Percentiles rank a stretch among this genome's conserved stretches.
phyloP scores from a whole-genome alignment of 1,139 yeast species.

The Wickerhamiella pararugosa region DNA sequence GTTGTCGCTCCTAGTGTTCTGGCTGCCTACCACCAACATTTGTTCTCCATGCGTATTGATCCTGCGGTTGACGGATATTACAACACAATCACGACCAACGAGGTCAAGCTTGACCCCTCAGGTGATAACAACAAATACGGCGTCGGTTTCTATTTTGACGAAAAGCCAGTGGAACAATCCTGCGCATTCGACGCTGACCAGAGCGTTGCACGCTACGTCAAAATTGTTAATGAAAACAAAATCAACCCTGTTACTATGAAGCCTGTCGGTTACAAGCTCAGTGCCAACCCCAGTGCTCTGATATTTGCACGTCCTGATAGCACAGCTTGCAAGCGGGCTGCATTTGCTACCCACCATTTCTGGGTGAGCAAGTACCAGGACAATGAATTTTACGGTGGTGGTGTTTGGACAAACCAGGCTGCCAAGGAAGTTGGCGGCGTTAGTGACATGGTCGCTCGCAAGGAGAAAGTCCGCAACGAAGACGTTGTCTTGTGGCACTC shows the following conservation, averaged over 20 bases:
- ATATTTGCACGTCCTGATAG: slow-evolving; percentile 52
- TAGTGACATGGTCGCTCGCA: slow-evolving; percentile 46
- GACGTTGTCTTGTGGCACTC: slow-evolving; percentile 83
- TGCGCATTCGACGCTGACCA: slow-evolving; percentile 65
- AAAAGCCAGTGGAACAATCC: slow-evolving; percentile 54
- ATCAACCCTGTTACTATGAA: slow-evolving; percentile 61
- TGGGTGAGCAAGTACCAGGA: slow-evolving; percentile 68
- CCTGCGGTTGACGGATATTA: slow-evolving; percentile 79
- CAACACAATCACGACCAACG: slow-evolving; percentile 58
- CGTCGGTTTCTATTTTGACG: slow-evolving; percentile 56
- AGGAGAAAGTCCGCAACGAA: slow-evolving; percentile 60
- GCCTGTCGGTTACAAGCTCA: slow-evolving; percentile 73
- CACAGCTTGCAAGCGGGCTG: slow-evolving; percentile 49
- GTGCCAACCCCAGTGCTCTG: slow-evolving; percentile 66
- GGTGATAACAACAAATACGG: slow-evolving; percentile 51
- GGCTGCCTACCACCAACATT: slow-evolving; percentile 85
- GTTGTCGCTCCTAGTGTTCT: slow-evolving; percentile 72
- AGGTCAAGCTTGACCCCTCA: slow-evolving; percentile 48
- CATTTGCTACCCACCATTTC: slow-evolving; percentile 55
- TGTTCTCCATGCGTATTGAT: slow-evolving; percentile 70
- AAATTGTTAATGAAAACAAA: slow-evolving; percentile 58
- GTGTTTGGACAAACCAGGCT: slow-evolving; percentile 69
- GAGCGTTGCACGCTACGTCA: slow-evolving; percentile 59
- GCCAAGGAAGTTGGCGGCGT: slow-evolving; percentile 48
- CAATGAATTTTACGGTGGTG: slow-evolving; percentile 56